Base-by-base conservation (phyloP, 1,139 yeast genomes). In the Taphrina sp. region DNA sequence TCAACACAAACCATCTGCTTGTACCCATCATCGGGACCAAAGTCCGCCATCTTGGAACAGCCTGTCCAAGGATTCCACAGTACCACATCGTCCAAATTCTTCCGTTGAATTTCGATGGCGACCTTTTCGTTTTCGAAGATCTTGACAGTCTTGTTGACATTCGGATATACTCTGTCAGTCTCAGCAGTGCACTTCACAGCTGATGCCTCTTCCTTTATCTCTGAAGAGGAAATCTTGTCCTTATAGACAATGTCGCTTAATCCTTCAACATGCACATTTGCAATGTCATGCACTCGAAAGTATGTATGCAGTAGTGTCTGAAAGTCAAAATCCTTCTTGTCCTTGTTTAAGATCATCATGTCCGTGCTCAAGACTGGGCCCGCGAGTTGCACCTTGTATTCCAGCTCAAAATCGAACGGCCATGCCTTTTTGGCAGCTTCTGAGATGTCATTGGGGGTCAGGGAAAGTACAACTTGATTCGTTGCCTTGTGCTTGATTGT, bases 1-100 rank as follows among this genome's bases (percentile, higher is more conserved):
- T 92, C 98, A 56, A 92, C 79, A 72, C 98, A 92, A 59, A 92
- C 79, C 97, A 92, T 90, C 49, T 82, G 75, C 63, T 82, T 76
- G 73, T 76, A 92, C 2, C 96, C 97, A 54, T 73, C 69, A 67
- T 86, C 88, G 54, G 98, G 98, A 64, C 76, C 78, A 67, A 90
- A 92, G 70, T 92, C 98, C 34, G 75, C 82, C 90, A 92, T 85
- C 1, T 84, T 83, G 26, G 72, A 75, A 69, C 85, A 86, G 55
- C 83, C 79, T 63, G 79, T 75, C 98, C 97, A 92, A 23, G 98
- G 98, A 69, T 92, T 92, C 98, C 98, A 92, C 55, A 92, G 96
- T 49, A 92, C 97, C 54, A 47, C 44, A 28, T 33, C 44, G n/a
- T 29, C 36, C 28, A 53, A 39, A 3, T 34, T 34, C 10, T n/a